Evolutionary conservation across 2,329 filamentous ascomycete genomes (phyloP).

Genomic region (Trichophyton schoenleinii): DNA sequence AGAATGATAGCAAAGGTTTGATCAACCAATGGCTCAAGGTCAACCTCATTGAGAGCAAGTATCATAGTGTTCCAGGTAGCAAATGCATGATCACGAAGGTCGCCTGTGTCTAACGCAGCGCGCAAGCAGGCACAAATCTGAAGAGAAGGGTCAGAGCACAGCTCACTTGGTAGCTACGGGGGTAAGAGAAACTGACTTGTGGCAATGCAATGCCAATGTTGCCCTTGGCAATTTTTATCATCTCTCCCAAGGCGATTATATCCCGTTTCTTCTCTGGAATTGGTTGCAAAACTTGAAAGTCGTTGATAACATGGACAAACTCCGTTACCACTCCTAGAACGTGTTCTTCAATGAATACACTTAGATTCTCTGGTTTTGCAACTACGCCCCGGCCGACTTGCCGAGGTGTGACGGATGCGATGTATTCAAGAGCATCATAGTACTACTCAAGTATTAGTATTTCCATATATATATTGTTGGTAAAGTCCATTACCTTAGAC

Average conservation of each 20-base stretch:
- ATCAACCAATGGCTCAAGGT: constrained; percentile 68
- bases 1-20: constrained; percentile 81
- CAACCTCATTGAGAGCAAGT: constrained; percentile 59
- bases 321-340: constrained; percentile 76
- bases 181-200: constrained; percentile 46
- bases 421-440: constrained; percentile 40
- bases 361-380: constrained; percentile 48
- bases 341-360: constrained; percentile 67
- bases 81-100: constrained; percentile 68
- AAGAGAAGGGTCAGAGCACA: constrained; percentile 7
- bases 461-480: not conserved
- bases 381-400: constrained; percentile 34
- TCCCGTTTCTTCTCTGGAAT: constrained; percentile 61
- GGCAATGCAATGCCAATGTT: constrained; percentile 70
- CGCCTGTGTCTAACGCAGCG: constrained; percentile 61
- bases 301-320: constrained; percentile 67
- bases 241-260: constrained; percentile 73
- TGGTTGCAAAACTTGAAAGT: constrained; percentile 45
- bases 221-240: constrained; percentile 63
- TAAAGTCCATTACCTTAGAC: constrained; percentile 40
- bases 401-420: constrained; percentile 41
- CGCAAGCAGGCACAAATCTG: constrained; percentile 86
- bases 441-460: constrained; percentile 23
- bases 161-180: constrained; percentile 9
- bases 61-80: constrained; percentile 75